A percentile compares a stretch with the other conserved stretches of the same genome.
These are phyloP conservation scores for Isabelozyma pseudorhagii DNA, from an alignment of 805 yeast species.

Conservation along the genomic window DNA sequence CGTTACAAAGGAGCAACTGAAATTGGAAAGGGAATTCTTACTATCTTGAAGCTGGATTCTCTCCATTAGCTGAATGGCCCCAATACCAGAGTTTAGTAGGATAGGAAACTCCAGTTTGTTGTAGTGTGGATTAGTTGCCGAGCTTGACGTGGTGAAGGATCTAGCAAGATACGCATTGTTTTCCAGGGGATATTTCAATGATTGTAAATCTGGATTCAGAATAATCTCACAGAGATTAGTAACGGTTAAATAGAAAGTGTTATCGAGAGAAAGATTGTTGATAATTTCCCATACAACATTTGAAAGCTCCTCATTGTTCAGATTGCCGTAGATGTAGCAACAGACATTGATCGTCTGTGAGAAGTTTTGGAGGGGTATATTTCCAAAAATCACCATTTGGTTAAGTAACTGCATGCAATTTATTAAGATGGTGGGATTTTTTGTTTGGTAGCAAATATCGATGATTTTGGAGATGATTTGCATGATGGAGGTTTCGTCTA, in stretches of 20 bases:
- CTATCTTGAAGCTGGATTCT: constrained; percentile 21
- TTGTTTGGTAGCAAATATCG: constrained; percentile 37
- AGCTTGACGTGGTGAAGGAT: background rate
- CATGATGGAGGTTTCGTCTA: constrained; percentile 35
- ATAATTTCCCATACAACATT: constrained; percentile 38
- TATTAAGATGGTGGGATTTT: constrained; percentile 31
- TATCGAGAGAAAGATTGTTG: constrained; percentile 33
- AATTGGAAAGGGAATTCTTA: constrained; percentile 16
- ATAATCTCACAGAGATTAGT: constrained; percentile 16
- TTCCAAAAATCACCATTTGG: constrained; percentile 43
- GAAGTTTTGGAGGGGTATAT: constrained; percentile 40
- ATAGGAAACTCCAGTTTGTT: constrained; percentile 1
- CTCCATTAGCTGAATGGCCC: constrained; percentile 37
- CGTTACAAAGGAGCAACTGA: constrained; percentile 13
- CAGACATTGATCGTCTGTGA: constrained; percentile 39
- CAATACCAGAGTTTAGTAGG: constrained; percentile 29
- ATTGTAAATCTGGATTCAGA: constrained; percentile 18
- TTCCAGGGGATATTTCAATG: constrained; percentile 1
- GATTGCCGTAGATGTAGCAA: constrained; percentile 37
- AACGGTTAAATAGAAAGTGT: constrained; percentile 25
- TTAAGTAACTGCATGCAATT: constrained; percentile 41
- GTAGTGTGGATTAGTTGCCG: background rate
- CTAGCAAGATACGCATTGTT: background rate
- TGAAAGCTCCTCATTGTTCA: constrained; percentile 29
- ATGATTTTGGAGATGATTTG: constrained; percentile 31